Percentiles rank a stretch among this genome's conserved stretches.
These are phyloP conservation scores for Asterochloris erici DNA, from an alignment of 139 green algal species.

Conservation along the genomic window DNA sequence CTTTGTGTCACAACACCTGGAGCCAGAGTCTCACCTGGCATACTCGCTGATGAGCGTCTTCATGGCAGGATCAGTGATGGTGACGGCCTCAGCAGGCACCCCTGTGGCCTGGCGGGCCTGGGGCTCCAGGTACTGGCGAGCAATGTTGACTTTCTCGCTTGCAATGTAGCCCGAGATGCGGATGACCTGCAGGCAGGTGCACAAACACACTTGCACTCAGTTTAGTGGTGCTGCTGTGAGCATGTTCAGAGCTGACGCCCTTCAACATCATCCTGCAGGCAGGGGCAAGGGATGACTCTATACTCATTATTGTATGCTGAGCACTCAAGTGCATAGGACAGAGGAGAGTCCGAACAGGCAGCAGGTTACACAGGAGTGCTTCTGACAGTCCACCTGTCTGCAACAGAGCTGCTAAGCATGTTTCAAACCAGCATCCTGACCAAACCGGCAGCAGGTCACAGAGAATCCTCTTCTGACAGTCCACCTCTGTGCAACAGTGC, in stretches of 20 bases:
- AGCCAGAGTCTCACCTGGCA: conserved; percentile 15
- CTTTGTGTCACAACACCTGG: conserved; percentile 9
- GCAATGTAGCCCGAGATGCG: conserved; percentile 85
- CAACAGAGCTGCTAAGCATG: too few relatives aligned
- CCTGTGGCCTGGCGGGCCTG: conserved; percentile 61
- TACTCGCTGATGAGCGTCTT: conserved; percentile 85
- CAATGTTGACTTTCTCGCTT: conserved; percentile 92
- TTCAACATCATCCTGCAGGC: too few relatives aligned
- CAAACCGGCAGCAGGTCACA: too few relatives aligned
- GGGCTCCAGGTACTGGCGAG: conserved; percentile 88
- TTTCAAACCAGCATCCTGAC: too few relatives aligned
- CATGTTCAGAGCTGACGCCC: not conserved
- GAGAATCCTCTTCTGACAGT: too few relatives aligned
- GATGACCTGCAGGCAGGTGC: conserved; percentile 45
- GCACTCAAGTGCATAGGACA: too few relatives aligned
- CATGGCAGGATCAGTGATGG: conserved; percentile 76
- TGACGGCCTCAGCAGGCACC: conserved; percentile 56
- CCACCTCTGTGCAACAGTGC: too few relatives aligned
- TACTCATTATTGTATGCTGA: too few relatives aligned
- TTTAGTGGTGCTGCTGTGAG: not conserved
- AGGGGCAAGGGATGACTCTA: too few relatives aligned
- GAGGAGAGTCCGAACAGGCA: too few relatives aligned
- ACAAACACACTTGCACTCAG: not conserved
- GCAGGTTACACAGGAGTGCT: too few relatives aligned
- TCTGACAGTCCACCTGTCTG: too few relatives aligned